Evolutionary conservation across 2,329 filamentous ascomycete species (phyloP), one percentile per base, ranked within the genome.

Genomic region (Cadophora malorum): DNA sequence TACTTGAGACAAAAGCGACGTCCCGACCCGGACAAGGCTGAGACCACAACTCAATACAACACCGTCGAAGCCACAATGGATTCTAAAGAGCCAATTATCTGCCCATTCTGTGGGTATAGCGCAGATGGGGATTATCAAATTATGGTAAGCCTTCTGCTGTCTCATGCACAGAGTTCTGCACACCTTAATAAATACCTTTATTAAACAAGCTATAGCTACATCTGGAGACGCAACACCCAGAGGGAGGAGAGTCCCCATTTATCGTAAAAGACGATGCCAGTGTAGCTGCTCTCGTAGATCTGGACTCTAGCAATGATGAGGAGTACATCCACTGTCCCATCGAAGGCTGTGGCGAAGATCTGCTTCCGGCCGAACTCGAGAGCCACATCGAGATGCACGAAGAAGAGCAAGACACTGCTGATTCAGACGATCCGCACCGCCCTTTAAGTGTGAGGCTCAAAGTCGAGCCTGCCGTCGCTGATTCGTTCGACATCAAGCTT

Each of bases 381-480:
- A 83, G 81, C 55, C 89, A 91, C 74, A 74, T 90, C 45, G 85
- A 89, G 72, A 79, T 90, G 66, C 88, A 91, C 74, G 72, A 75
- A 41, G 66, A 70, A 38, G 70, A 74, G 56, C 67, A 72, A 62
- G 71, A 71, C 25, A 14, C 59, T 8, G 69, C 69, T 35, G 68
- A 70, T 21, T 71, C 70, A 38, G 64, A 63, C 5, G 65, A 70
- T 41, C 35, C 47, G 10, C 49, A 52, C n/a, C 63, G 56, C 19
- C 63, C 53, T 31, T 67, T 67, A 16, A 10, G 19, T 3, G 68
- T 72, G 19, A 68, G 70, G 28, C 35, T 71, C 4, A 70, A 71
- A 38, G 16, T 69, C n/a, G 68, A 69, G 16, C 47, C 71, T n/a
- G 66, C 64, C 33, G 35, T 47, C 12, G 67, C 66, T 50, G 64